Evolutionary conservation across 2,329 filamentous ascomycete species (phyloP), one percentile per base, ranked within the genome.

Genomic region (Emergomyces africanus): DNA sequence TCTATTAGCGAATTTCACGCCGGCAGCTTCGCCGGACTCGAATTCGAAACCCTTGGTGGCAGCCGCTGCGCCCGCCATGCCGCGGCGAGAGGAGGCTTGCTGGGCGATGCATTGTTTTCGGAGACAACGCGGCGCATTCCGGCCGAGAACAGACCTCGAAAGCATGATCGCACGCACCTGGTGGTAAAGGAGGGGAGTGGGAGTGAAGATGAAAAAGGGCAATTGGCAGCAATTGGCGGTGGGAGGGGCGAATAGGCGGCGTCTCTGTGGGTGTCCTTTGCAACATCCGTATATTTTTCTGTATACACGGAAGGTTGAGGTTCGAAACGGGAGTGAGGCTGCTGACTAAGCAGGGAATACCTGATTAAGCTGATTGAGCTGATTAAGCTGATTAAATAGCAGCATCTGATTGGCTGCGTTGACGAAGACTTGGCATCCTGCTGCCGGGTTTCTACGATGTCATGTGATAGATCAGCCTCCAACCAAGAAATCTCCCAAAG

Each of bases 1-100:
- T 79, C 92, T 86, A 78, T 89, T 89, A 72, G 92, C 91, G 69
- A 95, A 83, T 82, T 96, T 96, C 77, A 97, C 80, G 71, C 92
- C 92, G 74, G 85, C 83, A 75, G 88, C 83, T 76, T 95, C 88
- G 72, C 88, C 83, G 63, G 88, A 84, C 78, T 96, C 87, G 79
- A 95, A 99, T 74, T 88, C 85, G 78, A 91, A 89, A 67, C 88
- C 86, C 64, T 83, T 83, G 76, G 80, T 88, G 78, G 83, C 81
- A 68, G 88, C 79, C 66, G 83, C 75, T 6, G 88, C 79, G 66
- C 83, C 75, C 10, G 85, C 84, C 69, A 88, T 80, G 65, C 80
- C 80, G 72, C 85, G 81, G 74, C 79, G 79, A 72, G 79, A 77
- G 72, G 79, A 77, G 68, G 74, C 71, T 68, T 77, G 72, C 64